Base-by-base conservation (phyloP, 73 alveolate genomes). In the Paramecium biaurelia region DNA sequence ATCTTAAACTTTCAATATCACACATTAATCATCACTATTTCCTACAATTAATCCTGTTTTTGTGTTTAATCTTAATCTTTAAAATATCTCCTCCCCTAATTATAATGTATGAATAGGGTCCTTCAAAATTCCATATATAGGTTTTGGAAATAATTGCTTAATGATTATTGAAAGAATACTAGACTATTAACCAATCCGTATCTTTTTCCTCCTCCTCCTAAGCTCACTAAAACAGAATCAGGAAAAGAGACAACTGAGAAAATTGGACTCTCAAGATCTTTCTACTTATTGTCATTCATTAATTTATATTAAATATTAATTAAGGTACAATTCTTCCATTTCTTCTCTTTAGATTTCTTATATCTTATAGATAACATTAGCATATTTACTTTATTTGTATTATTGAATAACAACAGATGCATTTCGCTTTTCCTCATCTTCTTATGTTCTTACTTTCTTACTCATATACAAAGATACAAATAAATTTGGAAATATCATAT, bases 121-220 rank as follows among this genome's bases (percentile, higher is more conserved):
- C 24, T 79, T 79, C 26, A 79, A 41, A 23, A 43, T 38, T 43
- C 90, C 90, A 41, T 43, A 24, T 3, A 45, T 47, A 3, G 90
- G 90, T 79, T 79, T 79, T 12, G 90, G 90, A 43, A 23, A 79
- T 23, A 79, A 34, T 20, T 21, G 28, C 90, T 79, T 14, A 43
- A 18, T 20, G 32, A 30, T 23, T 79, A 23, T 23, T 30, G 57
- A 28, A 20, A 14, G 11, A 4, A 12, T 79, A 79, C 90, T 45
- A 79, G 24, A 45, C 74, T 30, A 47, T 79, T 79, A 21, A 30
- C 76, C n/a, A 79, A 41, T 20, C 90, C 90, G 18, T 38, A 38
- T 45, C 30, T 41, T 24, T 79, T 79, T 24, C 90, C 90, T 43
- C 90, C 90, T 47, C 90, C 90, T 24, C 90, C 90, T 10, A 58